Conservation (phyloP, 371 early-diverging fungal species). For the Apophysomyces elegans region DNA sequence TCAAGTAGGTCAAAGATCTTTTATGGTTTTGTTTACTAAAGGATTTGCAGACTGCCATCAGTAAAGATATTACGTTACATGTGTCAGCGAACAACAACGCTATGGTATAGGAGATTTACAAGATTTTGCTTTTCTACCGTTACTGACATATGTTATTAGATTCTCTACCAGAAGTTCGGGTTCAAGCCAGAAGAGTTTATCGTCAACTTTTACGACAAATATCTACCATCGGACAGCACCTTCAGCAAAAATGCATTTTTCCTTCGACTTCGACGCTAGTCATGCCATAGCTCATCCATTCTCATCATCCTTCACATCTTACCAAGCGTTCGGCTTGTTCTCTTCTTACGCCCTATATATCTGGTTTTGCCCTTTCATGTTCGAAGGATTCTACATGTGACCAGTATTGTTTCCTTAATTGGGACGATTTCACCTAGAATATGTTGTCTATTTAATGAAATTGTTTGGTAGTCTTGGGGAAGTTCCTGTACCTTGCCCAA, state of each 20-base stretch:
- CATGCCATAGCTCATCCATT: not conserved
- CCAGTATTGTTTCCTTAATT: not conserved
- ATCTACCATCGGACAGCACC: constrained; percentile 76
- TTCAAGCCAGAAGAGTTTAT: constrained; percentile 95
- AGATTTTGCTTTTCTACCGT: not conserved
- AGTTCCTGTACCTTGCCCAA: not conserved
- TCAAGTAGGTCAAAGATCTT: constrained; percentile 49
- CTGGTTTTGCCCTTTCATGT: constrained; percentile 1
- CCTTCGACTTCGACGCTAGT: constrained; percentile 74
- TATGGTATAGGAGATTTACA: constrained; percentile 62
- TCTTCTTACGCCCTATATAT: not conserved
- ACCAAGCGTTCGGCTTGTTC: not conserved
- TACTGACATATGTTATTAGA: constrained; percentile 38
- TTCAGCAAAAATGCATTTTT: constrained; percentile 91
- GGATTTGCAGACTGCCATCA: constrained; percentile 50
- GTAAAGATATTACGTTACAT: constrained; percentile 90
- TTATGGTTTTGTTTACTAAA: not conserved
- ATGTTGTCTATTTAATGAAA: not conserved
- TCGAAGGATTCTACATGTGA: not conserved
- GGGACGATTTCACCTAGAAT: not conserved
- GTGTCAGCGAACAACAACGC: constrained; percentile 93
- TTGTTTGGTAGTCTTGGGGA: not conserved
- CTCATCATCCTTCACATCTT: too few relatives aligned
- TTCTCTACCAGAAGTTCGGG: constrained; percentile 93
- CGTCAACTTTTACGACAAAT: constrained; percentile 91